Base-by-base conservation (phyloP, 2,329 filamentous ascomycete genomes). In the Aspergillus spinulosporus region DNA sequence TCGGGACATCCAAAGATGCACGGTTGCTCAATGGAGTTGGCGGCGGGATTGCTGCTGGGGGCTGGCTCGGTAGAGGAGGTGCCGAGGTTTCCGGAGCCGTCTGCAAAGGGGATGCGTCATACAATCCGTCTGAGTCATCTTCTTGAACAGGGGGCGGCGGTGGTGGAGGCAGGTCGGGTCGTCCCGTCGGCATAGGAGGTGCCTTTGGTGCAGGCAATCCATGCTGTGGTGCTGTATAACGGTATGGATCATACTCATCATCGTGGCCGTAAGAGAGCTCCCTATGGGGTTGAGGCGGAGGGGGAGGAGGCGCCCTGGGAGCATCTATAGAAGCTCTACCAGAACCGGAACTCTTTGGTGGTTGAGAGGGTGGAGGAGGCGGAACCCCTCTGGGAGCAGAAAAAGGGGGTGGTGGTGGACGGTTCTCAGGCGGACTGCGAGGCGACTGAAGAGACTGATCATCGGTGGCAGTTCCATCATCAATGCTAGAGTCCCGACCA, bases 401-500 rank as follows among this genome's bases (percentile, higher is more conserved):
- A 45, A 87, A 86, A 40, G 73, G 73, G 4, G 84, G 86, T 57
- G 81, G 79, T n/a, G 70, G 69, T 43, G 61, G 69, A 45, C 72
- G 72, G 46, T 69, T 68, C 54, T 67, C 67, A 31, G 72, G 72
- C 39, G 75, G 74, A 58, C 69, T 74, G 52, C 73, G 68, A 46
- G 78, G 74, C 50, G 78, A 77, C 42, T 79, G 79, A 52, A 78
- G 61, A 34, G 86, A 76, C 37, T 74, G 71, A 48, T 85, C 82
- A 59, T 84, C 83, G 15, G 79, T 79, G 21, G 75, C 76, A 2
- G 83, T 83, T 40, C 79, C 83, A 56, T 88, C 86, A 59, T 95
- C 91, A 52, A 89, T 70, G 68, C 89, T 95, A 5, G 88, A 84
- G 45, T 93, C 90, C 52, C 88, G 84, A 5, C 82, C 84, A 72